A percentile compares a stretch with the other conserved stretches of the same genome.
These are phyloP conservation scores for Eucalyptus curtisii DNA, from an alignment of 345 rosid species.

Conservation along the genomic window DNA sequence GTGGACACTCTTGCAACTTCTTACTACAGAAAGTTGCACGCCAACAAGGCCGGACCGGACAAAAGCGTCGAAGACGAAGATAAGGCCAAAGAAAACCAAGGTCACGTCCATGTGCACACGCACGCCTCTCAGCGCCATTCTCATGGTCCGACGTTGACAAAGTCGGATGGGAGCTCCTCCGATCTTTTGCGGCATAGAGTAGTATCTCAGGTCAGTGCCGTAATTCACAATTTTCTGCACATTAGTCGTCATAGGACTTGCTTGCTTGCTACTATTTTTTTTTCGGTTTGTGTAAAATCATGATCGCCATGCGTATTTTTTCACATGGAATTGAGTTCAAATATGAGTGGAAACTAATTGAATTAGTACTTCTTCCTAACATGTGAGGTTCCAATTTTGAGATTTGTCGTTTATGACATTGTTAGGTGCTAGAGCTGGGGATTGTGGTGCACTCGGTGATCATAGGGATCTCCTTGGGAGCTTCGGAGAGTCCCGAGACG, in stretches of 20 bases:
- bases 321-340: neutral
- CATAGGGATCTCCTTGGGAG: conserved; percentile 56
- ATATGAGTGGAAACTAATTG: neutral
- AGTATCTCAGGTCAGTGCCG: conserved; percentile 7
- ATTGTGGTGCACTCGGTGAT: conserved; percentile 64
- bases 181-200: conserved; percentile 15
- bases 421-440: conserved; percentile 56
- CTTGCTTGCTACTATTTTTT: neutral
- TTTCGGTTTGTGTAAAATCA: neutral
- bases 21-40: conserved; percentile 10
- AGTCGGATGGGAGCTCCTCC: neutral
- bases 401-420: neutral
- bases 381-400: neutral
- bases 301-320: neutral
- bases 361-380: neutral
- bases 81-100: neutral
- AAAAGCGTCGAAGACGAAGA: conserved; percentile 9
- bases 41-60: conserved; percentile 1
- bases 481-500: conserved; percentile 33
- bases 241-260: conserved; percentile 6
- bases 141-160: conserved; percentile 13
- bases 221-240: conserved; percentile 7
- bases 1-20: conserved; percentile 52
- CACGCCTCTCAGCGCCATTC: conserved; percentile 30
- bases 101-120: conserved; percentile 3